Percentiles rank a stretch among this genome's conserved stretches.
phyloP scores from a whole-genome alignment of 2,329 filamentous ascomycete species.

The Exophiala spinifera region DNA sequence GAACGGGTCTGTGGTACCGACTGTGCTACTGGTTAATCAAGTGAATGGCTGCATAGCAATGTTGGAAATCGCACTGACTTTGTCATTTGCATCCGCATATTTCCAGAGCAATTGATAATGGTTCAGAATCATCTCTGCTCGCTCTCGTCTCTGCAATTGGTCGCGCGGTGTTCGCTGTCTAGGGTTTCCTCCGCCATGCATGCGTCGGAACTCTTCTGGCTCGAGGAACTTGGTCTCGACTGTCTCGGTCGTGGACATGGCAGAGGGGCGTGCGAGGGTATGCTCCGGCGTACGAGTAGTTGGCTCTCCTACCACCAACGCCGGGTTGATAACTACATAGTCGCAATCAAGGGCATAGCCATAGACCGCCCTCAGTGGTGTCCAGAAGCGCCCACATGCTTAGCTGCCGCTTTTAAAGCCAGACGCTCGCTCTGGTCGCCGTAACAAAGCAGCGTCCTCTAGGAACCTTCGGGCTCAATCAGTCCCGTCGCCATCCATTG shows the following conservation, averaged over 20 bases:
- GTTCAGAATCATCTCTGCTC: conserved; percentile 12
- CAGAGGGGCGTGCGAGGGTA: no score
- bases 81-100: conserved; percentile 39
- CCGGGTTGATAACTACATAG: no score
- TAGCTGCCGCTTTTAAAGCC: no score
- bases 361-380: no score
- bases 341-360: no score
- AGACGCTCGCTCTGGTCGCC: no score
- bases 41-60: background rate
- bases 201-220: background rate
- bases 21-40: conserved; percentile 4
- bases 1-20: conserved; percentile 25
- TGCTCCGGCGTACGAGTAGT: no score
- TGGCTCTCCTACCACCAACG: no score
- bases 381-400: no score
- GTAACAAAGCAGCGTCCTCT: no score
- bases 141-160: conserved; percentile 8
- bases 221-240: background rate
- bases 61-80: conserved; percentile 31
- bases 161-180: conserved; percentile 2
- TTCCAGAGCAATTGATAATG: conserved; percentile 35
- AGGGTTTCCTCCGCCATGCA: background rate
- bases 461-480: no score
- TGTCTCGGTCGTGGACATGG: background rate
- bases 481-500: no score